These are phyloP conservation scores for Lippia alba DNA, from an alignment of 305 asterid species.

Conservation along the genomic window DNA sequence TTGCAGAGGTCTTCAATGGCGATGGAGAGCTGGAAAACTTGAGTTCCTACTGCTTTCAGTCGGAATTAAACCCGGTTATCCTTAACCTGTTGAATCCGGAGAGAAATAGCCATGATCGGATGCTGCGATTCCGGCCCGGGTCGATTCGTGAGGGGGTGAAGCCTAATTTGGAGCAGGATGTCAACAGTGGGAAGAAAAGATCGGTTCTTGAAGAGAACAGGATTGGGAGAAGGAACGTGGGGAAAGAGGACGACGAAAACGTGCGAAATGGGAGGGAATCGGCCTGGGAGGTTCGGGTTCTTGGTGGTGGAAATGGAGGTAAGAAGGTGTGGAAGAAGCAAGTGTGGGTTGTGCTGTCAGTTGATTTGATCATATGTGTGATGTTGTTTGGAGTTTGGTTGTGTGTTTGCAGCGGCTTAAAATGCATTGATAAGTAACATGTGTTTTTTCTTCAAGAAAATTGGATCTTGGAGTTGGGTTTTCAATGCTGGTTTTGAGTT, in stretches of 20 bases:
- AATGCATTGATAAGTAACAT: slow-evolving; percentile 58
- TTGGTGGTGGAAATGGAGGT: slow-evolving; percentile 44
- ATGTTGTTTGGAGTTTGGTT: slow-evolving; percentile 76
- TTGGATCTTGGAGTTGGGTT: not conserved
- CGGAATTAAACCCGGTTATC: slow-evolving; percentile 82
- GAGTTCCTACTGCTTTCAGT: slow-evolving; percentile 78
- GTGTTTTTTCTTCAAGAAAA: slow-evolving; percentile 18
- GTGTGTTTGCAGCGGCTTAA: slow-evolving; percentile 79
- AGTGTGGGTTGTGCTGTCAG: slow-evolving; percentile 76
- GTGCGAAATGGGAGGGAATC: slow-evolving; percentile 38
- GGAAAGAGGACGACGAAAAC: slow-evolving; percentile 38
- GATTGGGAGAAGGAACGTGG: slow-evolving; percentile 33
- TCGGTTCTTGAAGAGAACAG: slow-evolving; percentile 25
- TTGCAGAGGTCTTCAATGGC: slow-evolving; percentile 42
- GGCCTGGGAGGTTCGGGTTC: slow-evolving; percentile 47
- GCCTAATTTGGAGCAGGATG: slow-evolving; percentile 36
- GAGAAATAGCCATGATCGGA: slow-evolving; percentile 35
- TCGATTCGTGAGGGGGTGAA: slow-evolving; percentile 27
- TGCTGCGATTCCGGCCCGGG: slow-evolving; percentile 26
- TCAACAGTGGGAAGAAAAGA: slow-evolving; percentile 37
- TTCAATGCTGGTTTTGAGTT: slow-evolving; percentile 5
- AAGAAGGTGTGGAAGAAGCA: slow-evolving; percentile 87
- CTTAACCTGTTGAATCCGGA: slow-evolving; percentile 60
- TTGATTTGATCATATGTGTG: slow-evolving; percentile 71
- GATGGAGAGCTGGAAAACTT: slow-evolving; percentile 39